Percentiles rank a stretch among this genome's conserved stretches.
These are phyloP conservation scores for Petasospora fabianii DNA, from an alignment of 1,139 yeast species.

Conservation along the genomic window DNA sequence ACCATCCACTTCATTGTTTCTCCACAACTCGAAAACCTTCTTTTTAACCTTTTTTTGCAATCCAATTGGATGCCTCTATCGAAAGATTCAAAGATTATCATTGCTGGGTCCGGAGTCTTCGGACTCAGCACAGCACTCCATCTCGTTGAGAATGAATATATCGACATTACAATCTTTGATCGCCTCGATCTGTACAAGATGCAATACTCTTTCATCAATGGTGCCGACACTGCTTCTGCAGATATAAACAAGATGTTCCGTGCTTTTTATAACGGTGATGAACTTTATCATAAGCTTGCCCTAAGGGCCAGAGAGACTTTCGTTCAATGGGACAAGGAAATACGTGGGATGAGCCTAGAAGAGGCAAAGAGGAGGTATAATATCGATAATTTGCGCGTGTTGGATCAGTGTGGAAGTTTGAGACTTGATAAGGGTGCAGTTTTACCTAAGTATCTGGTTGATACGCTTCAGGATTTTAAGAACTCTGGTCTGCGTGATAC, in stretches of 20 bases:
- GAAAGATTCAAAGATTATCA: too few species aligned
- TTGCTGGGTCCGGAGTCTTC: background rate
- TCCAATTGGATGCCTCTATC: too few species aligned
- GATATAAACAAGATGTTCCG: constrained; percentile 30
- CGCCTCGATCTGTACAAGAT: constrained; percentile 30
- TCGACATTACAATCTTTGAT: constrained; percentile 34
- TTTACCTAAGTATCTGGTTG: constrained; percentile 18
- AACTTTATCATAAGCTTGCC: constrained; percentile 27
- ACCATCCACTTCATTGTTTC: too few species aligned
- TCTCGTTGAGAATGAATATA: constrained; percentile 30
- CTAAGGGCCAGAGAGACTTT: constrained; percentile 18
- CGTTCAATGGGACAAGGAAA: constrained; percentile 12
- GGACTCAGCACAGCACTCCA: constrained; percentile 21
- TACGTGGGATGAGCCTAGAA: constrained; percentile 2
- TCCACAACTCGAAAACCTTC: too few species aligned
- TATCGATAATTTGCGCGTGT: constrained; percentile 17
- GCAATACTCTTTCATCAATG: constrained; percentile 30
- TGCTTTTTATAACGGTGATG: constrained; percentile 27
- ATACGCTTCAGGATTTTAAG: constrained; percentile 28
- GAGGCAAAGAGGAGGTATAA: constrained; percentile 16
- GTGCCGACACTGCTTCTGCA: constrained; percentile 30
- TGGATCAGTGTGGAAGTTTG: constrained; percentile 29
- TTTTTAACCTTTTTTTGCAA: too few species aligned
- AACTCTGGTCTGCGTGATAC: constrained; percentile 30
- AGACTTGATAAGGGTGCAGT: constrained; percentile 17